These are phyloP conservation scores for Capronia americana DNA, from an alignment of 2,329 filamentous ascomycete genomes.

Conservation along the genomic window DNA sequence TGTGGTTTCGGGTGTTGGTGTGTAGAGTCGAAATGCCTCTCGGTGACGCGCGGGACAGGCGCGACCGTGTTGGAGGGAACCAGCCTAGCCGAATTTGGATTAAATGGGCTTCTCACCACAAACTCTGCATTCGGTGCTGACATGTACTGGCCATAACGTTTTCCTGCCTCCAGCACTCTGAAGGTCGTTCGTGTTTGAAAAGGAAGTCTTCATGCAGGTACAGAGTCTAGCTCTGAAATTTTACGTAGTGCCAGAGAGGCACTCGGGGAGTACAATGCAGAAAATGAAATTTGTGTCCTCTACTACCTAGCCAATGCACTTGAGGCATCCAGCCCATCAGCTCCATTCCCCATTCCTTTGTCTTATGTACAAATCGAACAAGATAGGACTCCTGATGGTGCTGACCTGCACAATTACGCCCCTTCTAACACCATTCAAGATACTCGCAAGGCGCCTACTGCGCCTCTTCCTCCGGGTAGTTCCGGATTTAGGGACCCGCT, in stretches of 20 bases:
- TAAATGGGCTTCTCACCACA: constrained; percentile 1
- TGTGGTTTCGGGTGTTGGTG: background rate
- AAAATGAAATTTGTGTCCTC: constrained; percentile 20
- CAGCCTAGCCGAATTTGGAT: background rate
- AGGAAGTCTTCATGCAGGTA: background rate
- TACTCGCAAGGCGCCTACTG: constrained; percentile 4
- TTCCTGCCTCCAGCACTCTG: background rate
- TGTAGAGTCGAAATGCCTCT: background rate
- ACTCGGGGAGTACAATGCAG: constrained; percentile 6
- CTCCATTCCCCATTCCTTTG: constrained; percentile 8
- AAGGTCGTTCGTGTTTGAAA: background rate
- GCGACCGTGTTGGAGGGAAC: constrained; percentile 8
- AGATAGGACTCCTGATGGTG: constrained; percentile 19
- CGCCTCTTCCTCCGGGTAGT: constrained; percentile 5
- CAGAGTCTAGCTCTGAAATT: background rate
- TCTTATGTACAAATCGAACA: constrained; percentile 32
- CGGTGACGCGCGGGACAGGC: constrained; percentile 9
- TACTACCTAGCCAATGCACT: constrained; percentile 31
- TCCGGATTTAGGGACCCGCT: background rate
- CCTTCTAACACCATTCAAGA: constrained; percentile 15
- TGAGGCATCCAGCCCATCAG: constrained; percentile 4
- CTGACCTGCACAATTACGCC: constrained; percentile 28
- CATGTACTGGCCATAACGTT: background rate
- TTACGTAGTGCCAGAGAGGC: background rate
- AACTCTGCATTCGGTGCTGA: background rate